These are phyloP conservation scores for Tagetes erecta DNA, from an alignment of 129 eudicot species.

Conservation along the genomic window DNA sequence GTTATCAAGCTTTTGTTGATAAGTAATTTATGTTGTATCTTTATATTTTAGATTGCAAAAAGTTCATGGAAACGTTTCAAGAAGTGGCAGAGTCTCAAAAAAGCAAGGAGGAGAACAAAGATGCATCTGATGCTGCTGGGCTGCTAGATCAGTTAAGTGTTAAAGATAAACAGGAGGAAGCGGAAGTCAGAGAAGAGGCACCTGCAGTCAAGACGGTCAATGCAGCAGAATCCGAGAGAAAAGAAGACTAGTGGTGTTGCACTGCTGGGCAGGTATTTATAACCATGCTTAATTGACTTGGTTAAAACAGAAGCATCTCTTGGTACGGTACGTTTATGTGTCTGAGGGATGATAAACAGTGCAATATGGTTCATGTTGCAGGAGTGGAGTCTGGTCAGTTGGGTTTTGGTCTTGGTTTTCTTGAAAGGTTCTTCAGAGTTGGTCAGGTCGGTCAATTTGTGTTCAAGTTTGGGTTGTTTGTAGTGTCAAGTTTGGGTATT, in stretches of 20 bases:
- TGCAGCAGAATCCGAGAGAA: not conserved
- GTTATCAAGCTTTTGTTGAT: not conserved
- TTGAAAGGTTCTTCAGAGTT: not conserved
- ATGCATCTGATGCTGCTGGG: conserved; percentile 50
- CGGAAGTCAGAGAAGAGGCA: conserved; percentile 2
- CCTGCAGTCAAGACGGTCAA: not conserved
- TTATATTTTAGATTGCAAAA: conserved; percentile 49
- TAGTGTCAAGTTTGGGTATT: not conserved
- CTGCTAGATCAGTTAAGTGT: conserved; percentile 61
- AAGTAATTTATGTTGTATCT: not conserved
- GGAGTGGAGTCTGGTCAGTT: conserved; percentile 9
- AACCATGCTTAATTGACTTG: not conserved
- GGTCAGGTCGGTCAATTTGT: conserved; percentile 3
- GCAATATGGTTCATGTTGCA: conserved; percentile 3
- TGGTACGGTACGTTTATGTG: not conserved
- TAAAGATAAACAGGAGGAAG: conserved; percentile 40
- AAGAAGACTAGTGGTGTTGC: conserved; percentile 2
- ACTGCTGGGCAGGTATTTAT: not conserved
- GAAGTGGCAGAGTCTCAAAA: conserved; percentile 65
- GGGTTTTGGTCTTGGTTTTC: not conserved
- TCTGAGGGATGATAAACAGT: not conserved
- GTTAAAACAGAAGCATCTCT: not conserved
- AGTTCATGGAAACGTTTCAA: conserved; percentile 62
- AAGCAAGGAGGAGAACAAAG: conserved; percentile 49
- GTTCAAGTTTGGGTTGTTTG: not conserved